These are phyloP conservation scores for Penicillium antarcticum DNA, from an alignment of 495 filamentous ascomycete genomes.

Conservation along the genomic window DNA sequence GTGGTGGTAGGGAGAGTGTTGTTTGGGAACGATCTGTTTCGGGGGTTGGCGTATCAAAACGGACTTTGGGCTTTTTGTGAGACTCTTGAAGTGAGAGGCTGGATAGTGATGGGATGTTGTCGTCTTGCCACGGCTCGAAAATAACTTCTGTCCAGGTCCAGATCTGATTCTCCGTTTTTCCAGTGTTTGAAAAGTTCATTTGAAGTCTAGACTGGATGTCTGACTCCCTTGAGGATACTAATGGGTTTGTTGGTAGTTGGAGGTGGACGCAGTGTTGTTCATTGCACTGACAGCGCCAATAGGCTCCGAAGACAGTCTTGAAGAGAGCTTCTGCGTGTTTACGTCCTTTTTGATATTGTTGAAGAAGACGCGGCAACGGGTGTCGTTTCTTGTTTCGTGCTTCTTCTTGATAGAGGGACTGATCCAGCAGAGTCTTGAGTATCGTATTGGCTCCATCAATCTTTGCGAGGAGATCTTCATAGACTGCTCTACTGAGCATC, in stretches of 20 bases:
- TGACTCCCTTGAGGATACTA: background rate
- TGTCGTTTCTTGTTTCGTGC: background rate
- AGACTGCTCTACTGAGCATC: conserved; percentile 2
- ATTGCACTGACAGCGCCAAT: conserved; percentile 5
- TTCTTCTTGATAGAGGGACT: background rate
- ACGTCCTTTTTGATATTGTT: conserved; percentile 1
- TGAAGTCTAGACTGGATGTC: background rate
- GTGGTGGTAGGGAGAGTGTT: background rate
- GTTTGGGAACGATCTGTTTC: background rate
- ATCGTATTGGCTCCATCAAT: conserved; percentile 2
- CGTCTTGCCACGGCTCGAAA: conserved; percentile 6
- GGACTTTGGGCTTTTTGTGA: background rate
- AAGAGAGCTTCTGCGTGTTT: conserved; percentile 8
- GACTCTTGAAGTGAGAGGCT: background rate
- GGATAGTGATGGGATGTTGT: conserved; percentile 10
- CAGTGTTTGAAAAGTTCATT: conserved; percentile 2
- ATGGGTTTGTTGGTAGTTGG: conserved; percentile 3
- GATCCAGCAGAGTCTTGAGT: conserved; percentile 1
- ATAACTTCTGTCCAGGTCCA: conserved; percentile 11
- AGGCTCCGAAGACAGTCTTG: conserved; percentile 1
- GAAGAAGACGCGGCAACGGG: background rate
- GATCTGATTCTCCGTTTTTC: background rate
- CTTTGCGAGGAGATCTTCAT: conserved; percentile 9
- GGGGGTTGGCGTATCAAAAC: background rate
- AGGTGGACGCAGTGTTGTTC: conserved; percentile 4